Conservation (phyloP, 768 basidiomycete species). For the Pisolithus tinctorius region DNA sequence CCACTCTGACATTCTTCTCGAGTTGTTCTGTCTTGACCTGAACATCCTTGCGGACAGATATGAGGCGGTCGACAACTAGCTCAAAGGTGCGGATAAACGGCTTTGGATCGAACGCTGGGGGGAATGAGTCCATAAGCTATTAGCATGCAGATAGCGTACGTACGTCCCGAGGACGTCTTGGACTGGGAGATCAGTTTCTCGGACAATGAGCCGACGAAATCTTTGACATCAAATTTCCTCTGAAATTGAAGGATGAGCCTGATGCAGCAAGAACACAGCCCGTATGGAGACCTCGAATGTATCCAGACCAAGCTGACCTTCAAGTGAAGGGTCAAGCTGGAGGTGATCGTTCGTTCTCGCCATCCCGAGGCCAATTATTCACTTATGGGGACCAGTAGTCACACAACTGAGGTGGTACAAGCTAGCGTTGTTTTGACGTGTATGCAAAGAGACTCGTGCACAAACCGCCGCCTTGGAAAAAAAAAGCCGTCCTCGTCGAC, state of each 20-base stretch:
- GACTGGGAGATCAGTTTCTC: conserved; percentile 86
- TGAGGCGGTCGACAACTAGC: conserved; percentile 80
- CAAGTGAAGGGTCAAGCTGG: conserved; percentile 45
- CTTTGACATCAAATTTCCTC: conserved; percentile 90
- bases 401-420: not conserved
- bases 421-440: conserved; percentile 22
- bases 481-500: not conserved
- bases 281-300: conserved; percentile 44
- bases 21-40: conserved; percentile 86
- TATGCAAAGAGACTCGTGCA: conserved; percentile 16
- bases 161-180: conserved; percentile 76
- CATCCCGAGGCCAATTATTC: not conserved
- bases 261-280: not conserved
- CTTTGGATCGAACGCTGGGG: conserved; percentile 83
- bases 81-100: conserved; percentile 93
- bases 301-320: conserved; percentile 45
- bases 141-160: conserved; percentile 29
- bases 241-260: conserved; percentile 22
- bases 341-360: conserved; percentile 20
- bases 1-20: conserved; percentile 82
- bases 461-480: not conserved
- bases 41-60: conserved; percentile 83
- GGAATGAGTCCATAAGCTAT: conserved; percentile 3
- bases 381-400: too few species aligned
- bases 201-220: conserved; percentile 78